Conservation (phyloP, 495 filamentous ascomycete species). For the Melanomma pulvis-pyrius region DNA sequence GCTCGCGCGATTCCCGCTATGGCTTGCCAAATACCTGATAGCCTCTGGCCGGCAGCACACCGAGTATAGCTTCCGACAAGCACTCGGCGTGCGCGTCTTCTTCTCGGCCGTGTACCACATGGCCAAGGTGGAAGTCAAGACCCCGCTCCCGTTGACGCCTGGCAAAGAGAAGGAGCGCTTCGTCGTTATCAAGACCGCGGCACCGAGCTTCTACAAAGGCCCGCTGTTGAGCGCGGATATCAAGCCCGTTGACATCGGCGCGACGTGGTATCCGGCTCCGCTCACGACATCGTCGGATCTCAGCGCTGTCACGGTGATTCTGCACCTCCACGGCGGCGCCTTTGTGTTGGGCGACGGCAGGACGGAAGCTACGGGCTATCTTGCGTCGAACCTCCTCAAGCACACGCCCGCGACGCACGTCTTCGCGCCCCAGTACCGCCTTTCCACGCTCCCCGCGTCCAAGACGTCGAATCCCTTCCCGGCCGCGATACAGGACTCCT, state of each 20-base stretch:
- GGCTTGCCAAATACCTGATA: conserved; percentile 39
- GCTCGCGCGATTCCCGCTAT: conserved; percentile 42
- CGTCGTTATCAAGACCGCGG: conserved; percentile 38
- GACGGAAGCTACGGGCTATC: conserved; percentile 46
- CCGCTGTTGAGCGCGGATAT: conserved; percentile 39
- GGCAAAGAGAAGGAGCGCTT: conserved; percentile 44
- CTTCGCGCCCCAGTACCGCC: conserved; percentile 41
- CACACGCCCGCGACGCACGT: conserved; percentile 28
- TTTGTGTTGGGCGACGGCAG: conserved; percentile 51
- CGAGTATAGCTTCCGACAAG: conserved; percentile 43
- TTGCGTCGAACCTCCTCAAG: conserved; percentile 39
- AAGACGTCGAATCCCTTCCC: conserved; percentile 40
- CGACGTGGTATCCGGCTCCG: conserved; percentile 46
- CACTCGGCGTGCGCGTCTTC: conserved; percentile 40
- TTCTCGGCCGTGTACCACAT: conserved; percentile 33
- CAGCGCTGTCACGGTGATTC: conserved; percentile 38
- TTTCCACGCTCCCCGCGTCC: conserved; percentile 31
- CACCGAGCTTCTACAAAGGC: conserved; percentile 36
- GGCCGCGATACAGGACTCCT: conserved; percentile 40
- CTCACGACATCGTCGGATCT: not conserved
- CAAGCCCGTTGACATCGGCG: conserved; percentile 44
- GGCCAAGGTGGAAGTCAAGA: conserved; percentile 32
- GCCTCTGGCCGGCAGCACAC: conserved; percentile 39
- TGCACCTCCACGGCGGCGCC: conserved; percentile 58
- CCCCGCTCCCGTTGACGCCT: conserved; percentile 39